Conservation (phyloP, 305 asterid genomes). For the Solanum aculeatissimum region DNA sequence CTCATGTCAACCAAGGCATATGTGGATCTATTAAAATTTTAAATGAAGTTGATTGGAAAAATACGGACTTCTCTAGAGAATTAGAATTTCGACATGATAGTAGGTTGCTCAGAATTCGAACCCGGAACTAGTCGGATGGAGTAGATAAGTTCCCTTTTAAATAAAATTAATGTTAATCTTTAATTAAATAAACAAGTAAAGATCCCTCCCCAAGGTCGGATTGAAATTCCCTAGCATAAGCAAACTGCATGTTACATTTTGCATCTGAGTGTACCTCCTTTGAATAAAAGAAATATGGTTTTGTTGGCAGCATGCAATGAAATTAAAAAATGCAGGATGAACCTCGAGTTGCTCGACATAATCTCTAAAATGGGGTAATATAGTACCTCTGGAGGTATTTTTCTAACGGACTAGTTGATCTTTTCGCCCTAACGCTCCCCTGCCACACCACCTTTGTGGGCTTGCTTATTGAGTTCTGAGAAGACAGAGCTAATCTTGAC, state of each 20-base stretch:
- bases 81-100: no score
- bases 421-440: not conserved
- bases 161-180: no score
- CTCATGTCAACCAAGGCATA: no score
- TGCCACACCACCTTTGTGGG: not conserved
- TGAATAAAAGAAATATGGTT: not conserved
- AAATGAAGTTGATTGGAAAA: no score
- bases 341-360: not conserved
- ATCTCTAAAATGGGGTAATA: not conserved
- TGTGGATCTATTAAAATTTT: no score
- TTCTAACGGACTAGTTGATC: not conserved
- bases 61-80: no score
- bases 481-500: not conserved
- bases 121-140: no score
- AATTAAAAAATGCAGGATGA: not conserved
- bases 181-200: no score
- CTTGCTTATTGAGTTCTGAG: not conserved
- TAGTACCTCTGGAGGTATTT: not conserved
- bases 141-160: no score
- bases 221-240: not conserved
- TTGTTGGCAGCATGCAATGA: not conserved
- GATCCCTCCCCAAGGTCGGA: not conserved
- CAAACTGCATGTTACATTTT: not conserved
- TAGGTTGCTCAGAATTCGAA: no score
- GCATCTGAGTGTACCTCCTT: not conserved